phyloP scores from a whole-genome alignment of 306 rosid genomes.

The Dalbergia cochinchinensis region DNA sequence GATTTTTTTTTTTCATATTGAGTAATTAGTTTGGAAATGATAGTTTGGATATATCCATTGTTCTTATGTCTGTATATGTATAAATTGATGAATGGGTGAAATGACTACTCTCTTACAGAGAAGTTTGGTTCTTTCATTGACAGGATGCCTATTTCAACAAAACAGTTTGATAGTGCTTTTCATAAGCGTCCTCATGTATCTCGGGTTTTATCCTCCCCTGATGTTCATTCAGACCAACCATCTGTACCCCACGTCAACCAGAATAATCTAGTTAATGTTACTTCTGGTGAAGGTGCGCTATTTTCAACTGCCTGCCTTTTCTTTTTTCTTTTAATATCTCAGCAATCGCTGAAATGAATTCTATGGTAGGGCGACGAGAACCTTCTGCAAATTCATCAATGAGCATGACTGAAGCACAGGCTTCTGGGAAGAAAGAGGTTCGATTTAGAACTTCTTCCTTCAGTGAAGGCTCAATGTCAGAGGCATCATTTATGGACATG shows the following conservation, averaged over 20 bases:
- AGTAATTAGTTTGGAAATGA: background rate
- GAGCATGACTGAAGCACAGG: slow-evolving; percentile 51
- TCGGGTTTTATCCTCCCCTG: slow-evolving; percentile 66
- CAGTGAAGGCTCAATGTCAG: slow-evolving; percentile 66
- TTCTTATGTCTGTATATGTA: background rate
- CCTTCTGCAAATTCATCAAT: slow-evolving; percentile 49
- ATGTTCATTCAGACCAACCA: slow-evolving; percentile 62
- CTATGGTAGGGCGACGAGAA: slow-evolving; percentile 53
- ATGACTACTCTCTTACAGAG: background rate
- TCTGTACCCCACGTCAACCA: slow-evolving; percentile 54
- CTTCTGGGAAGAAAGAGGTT: slow-evolving; percentile 60
- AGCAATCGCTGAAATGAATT: slow-evolving; percentile 21
- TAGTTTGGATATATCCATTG: background rate
- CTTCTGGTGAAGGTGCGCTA: slow-evolving; percentile 55
- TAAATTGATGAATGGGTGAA: background rate
- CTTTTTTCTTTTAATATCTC: background rate
- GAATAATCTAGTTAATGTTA: slow-evolving; percentile 41
- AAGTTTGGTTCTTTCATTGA: slow-evolving; percentile 6
- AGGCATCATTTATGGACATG: slow-evolving; percentile 78
- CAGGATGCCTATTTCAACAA: slow-evolving; percentile 58
- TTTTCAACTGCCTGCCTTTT: background rate
- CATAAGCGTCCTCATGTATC: slow-evolving; percentile 59
- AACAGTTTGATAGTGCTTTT: slow-evolving; percentile 62
- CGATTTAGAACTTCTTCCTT: slow-evolving; percentile 63
- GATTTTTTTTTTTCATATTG: background rate